Conservation (phyloP, 208 protist species). For the Leishmania braziliensis region DNA sequence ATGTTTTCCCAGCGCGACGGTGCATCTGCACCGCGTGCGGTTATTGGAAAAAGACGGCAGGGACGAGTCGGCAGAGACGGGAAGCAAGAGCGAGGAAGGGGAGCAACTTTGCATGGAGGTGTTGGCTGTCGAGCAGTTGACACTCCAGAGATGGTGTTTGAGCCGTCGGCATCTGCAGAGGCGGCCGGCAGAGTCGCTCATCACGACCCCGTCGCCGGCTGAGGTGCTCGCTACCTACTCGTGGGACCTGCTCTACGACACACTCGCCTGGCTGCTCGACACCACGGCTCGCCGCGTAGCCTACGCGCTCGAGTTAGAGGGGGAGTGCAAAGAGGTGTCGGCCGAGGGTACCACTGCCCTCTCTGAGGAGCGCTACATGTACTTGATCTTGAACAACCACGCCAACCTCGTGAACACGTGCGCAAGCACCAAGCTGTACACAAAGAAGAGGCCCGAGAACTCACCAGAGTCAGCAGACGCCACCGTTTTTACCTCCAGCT, state of each 20-base stretch:
- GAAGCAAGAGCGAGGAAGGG: neutral
- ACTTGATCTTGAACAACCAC: constrained; percentile 35
- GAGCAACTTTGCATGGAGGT: constrained; percentile 19
- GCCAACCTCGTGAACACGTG: constrained; percentile 33
- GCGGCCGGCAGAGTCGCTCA: constrained; percentile 29
- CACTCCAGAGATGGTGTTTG: constrained; percentile 11
- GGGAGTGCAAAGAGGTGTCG: neutral
- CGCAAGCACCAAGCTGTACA: constrained; percentile 18
- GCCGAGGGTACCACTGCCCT: neutral
- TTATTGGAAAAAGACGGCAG: constrained; percentile 7
- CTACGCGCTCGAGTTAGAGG: constrained; percentile 16
- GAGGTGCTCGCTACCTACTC: constrained; percentile 32
- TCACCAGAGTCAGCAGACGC: neutral
- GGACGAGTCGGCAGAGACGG: neutral
- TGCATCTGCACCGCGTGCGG: constrained; percentile 63
- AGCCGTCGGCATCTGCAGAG: constrained; percentile 20
- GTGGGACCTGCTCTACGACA: constrained; percentile 38
- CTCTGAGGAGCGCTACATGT: constrained; percentile 15
- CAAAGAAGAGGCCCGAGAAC: constrained; percentile 15
- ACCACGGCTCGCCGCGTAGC: constrained; percentile 17
- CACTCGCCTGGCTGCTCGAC: constrained; percentile 31
- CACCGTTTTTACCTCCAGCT: constrained; percentile 1
- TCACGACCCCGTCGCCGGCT: constrained; percentile 15
- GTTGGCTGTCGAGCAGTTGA: constrained; percentile 27
- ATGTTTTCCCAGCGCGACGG: constrained; percentile 54